Percentiles rank a stretch among this genome's conserved stretches.
Conservation (phyloP, 495 filamentous ascomycete genomes). For the Platismatia glauca region DNA sequence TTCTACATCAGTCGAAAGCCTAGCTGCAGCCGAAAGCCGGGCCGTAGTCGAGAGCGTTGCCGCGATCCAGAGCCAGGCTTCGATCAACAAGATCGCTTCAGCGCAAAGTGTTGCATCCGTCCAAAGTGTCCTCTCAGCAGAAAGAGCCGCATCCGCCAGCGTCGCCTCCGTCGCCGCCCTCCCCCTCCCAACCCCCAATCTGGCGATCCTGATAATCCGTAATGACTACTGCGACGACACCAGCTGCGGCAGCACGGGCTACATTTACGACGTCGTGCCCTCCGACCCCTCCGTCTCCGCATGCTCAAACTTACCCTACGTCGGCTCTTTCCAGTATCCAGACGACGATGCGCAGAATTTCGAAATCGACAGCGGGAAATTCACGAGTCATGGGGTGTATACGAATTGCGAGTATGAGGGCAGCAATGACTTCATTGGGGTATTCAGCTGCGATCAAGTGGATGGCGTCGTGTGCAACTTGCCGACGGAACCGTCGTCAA, state of each 20-base stretch:
- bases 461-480: neutral
- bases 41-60: too few species aligned
- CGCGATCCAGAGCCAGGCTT: neutral
- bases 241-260: neutral
- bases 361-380: neutral
- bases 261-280: neutral
- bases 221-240: neutral
- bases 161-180: neutral
- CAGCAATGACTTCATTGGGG: neutral
- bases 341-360: neutral
- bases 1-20: too few species aligned
- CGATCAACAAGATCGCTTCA: neutral
- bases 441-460: neutral
- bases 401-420: neutral
- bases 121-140: too few species aligned
- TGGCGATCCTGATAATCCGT: neutral
- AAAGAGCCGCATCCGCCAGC: too few species aligned
- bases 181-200: neutral
- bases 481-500: neutral
- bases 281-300: neutral
- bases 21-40: too few species aligned
- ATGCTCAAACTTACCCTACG: neutral
- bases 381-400: neutral
- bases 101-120: neutral
- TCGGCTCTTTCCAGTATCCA: neutral